phyloP scores from a whole-genome alignment of 345 rosid genomes.

The Durio zibethinus region DNA sequence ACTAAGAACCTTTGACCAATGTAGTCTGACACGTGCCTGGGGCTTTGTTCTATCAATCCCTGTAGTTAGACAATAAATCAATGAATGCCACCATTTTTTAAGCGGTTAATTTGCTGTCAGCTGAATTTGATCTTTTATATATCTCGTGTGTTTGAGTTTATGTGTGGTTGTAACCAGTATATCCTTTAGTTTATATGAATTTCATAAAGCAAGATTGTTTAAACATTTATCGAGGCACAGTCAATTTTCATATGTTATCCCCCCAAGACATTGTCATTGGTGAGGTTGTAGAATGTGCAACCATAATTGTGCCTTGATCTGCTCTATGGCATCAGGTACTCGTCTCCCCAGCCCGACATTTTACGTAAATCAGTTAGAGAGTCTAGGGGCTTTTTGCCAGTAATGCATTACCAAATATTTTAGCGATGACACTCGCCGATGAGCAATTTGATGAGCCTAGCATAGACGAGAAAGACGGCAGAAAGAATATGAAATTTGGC shows the following conservation, averaged over 20 bases:
- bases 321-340: not conserved
- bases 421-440: too few relatives aligned
- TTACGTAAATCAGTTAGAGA: not conserved
- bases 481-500: not conserved
- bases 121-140: not conserved
- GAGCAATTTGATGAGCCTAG: too few relatives aligned
- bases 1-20: not conserved
- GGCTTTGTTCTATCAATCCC: conserved; percentile 8
- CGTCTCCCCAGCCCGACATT: not conserved
- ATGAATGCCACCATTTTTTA: conserved; percentile 12
- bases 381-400: not conserved
- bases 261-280: not conserved
- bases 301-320: not conserved
- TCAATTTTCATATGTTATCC: not conserved
- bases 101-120: conserved; percentile 4
- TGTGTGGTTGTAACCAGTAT: not conserved
- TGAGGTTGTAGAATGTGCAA: not conserved
- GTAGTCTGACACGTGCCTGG: not conserved
- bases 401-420: not conserved
- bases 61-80: conserved; percentile 17
- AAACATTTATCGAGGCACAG: not conserved
- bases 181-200: not conserved
- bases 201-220: not conserved
- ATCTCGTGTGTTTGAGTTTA: not conserved
- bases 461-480: not conserved